Conservation (phyloP, 2,329 filamentous ascomycete species). For the Aureobasidium musti region DNA sequence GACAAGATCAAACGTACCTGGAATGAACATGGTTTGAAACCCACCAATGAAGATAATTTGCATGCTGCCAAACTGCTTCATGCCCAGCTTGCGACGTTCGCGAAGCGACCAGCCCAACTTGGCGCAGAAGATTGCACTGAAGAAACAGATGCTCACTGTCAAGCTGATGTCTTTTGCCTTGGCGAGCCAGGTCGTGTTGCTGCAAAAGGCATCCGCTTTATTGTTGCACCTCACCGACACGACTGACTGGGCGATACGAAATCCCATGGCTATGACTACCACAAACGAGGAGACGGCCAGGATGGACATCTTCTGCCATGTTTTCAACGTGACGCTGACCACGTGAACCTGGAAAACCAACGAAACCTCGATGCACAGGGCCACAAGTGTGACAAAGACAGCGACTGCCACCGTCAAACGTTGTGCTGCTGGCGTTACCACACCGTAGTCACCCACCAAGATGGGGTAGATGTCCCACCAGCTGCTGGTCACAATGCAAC, state of each 20-base stretch:
- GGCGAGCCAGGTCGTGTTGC: constrained; percentile 33
- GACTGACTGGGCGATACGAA: constrained; percentile 57
- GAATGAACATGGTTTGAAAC: constrained; percentile 65
- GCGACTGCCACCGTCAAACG: constrained; percentile 50
- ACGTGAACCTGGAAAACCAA: constrained; percentile 65
- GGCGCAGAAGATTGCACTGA: constrained; percentile 61
- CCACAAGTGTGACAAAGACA: constrained; percentile 56
- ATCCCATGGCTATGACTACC: constrained; percentile 54
- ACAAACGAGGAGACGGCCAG: constrained; percentile 53
- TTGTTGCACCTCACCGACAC: constrained; percentile 45
- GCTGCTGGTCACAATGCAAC: constrained; percentile 61
- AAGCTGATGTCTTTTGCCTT: constrained; percentile 49
- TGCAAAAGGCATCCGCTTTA: constrained; percentile 28
- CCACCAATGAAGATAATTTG: constrained; percentile 69
- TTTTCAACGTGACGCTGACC: constrained; percentile 56
- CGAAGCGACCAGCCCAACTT: constrained; percentile 63
- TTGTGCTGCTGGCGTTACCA: constrained; percentile 31
- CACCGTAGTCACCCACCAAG: constrained; percentile 48
- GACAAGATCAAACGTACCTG: constrained; percentile 53
- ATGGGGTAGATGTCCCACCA: constrained; percentile 64
- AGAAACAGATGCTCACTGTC: constrained; percentile 61
- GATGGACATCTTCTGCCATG: constrained; percentile 50
- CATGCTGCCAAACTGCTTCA: constrained; percentile 64
- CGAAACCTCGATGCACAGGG: constrained; percentile 59
- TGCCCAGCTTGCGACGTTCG: constrained; percentile 58